A percentile compares a stretch with the other conserved stretches of the same genome.
These are phyloP conservation scores for Leptodontidium sp. DNA, from an alignment of 2,329 filamentous ascomycete genomes.

Conservation along the genomic window DNA sequence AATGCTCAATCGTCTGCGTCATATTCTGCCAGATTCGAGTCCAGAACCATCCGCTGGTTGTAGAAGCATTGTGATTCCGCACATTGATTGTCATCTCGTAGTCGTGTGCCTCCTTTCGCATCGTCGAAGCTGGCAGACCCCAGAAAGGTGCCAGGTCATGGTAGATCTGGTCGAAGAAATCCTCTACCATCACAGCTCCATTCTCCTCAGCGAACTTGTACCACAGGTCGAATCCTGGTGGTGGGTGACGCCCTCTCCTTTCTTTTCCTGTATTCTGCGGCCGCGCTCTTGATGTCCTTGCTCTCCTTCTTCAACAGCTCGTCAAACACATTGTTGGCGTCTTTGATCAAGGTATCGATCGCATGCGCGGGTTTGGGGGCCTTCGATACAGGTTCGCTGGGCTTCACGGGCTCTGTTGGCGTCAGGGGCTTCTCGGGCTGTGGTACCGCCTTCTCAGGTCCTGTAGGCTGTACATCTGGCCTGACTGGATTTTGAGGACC, in stretches of 20 bases:
- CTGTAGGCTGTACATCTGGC: constrained; percentile 23
- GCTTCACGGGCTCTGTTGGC: background rate
- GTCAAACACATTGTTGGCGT: constrained; percentile 51
- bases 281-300: constrained; percentile 54
- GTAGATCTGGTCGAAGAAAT: constrained; percentile 66
- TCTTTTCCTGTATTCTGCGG: constrained; percentile 61
- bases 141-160: constrained; percentile 59
- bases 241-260: constrained; percentile 66
- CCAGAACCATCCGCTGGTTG: constrained; percentile 53
- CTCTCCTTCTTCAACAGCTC: constrained; percentile 52
- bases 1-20: constrained; percentile 53
- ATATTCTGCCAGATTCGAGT: constrained; percentile 51
- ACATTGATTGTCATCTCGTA: constrained; percentile 70
- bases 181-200: constrained; percentile 64
- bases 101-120: constrained; percentile 58
- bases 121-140: constrained; percentile 55
- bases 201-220: constrained; percentile 60
- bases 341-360: constrained; percentile 55
- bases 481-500: constrained; percentile 15
- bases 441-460: background rate
- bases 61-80: constrained; percentile 59
- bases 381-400: constrained; percentile 8
- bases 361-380: constrained; percentile 47
- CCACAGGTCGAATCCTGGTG: constrained; percentile 69
- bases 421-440: constrained; percentile 10